Evolutionary conservation across 768 basidiomycete species (phyloP).

Genomic region (Tricholoma furcatifolium): DNA sequence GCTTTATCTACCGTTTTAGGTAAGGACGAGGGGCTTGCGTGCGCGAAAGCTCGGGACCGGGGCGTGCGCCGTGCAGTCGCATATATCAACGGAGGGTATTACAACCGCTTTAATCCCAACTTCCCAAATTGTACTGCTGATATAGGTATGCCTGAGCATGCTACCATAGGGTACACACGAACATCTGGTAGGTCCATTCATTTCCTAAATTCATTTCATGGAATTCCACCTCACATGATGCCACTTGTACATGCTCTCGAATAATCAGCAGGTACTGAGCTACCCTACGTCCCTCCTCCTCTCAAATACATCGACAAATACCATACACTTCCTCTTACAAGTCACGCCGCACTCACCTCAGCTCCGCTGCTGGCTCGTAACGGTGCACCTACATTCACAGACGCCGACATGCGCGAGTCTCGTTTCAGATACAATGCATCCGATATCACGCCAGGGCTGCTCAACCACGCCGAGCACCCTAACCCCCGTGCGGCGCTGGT

Average conservation of each 20-base stretch:
- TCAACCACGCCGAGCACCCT: neutral
- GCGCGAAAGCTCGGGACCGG: neutral
- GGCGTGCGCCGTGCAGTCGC: neutral
- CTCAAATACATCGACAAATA: neutral
- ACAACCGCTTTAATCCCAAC: neutral
- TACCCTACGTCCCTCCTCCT: neutral
- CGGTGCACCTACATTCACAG: neutral
- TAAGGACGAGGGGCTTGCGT: too few species aligned
- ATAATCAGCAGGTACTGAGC: neutral
- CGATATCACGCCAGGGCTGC: neutral
- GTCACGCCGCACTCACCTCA: neutral
- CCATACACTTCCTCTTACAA: neutral
- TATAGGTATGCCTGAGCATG: neutral
- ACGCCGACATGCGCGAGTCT: neutral
- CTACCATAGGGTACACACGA: neutral
- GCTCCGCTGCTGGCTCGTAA: neutral
- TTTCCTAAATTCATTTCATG: too few species aligned
- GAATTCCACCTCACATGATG: neutral
- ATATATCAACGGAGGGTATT: neutral
- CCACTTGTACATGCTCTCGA: too few species aligned
- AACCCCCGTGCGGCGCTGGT: neutral
- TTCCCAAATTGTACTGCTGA: neutral
- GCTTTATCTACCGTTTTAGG: neutral
- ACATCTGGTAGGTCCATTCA: neutral
- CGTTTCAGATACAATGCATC: neutral